Conservation (phyloP, 192 early-diverging fungal genomes). For the Powellomyces hirtus region DNA sequence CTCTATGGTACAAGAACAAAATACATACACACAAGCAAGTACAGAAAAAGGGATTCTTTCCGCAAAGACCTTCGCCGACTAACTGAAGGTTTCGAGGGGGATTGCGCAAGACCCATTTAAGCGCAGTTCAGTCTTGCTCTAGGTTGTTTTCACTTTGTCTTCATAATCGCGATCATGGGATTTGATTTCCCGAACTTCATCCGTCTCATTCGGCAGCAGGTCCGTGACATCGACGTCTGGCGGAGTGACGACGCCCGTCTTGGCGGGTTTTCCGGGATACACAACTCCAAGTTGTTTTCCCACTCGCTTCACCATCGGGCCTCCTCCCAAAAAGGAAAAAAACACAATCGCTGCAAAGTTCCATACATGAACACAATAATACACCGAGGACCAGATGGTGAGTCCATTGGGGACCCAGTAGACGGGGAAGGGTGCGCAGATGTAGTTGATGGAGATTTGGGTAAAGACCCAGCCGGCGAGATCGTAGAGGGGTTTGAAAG, state of each 20-base stretch:
- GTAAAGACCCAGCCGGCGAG: constrained; percentile 25
- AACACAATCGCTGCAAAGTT: constrained; percentile 19
- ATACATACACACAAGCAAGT: too few relatives aligned
- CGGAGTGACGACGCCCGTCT: not conserved
- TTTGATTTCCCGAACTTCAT: not conserved
- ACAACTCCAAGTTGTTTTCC: not conserved
- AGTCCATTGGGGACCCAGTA: constrained; percentile 19
- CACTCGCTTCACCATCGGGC: not conserved
- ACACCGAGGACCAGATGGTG: constrained; percentile 19
- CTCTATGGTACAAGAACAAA: too few relatives aligned
- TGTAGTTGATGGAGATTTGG: constrained; percentile 35
- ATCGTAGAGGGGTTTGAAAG: constrained; percentile 33
- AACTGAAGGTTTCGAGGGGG: too few relatives aligned
- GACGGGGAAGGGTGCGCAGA: constrained; percentile 37
- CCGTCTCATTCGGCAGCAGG: not conserved
- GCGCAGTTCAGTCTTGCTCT: too few relatives aligned
- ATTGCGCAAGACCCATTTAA: too few relatives aligned
- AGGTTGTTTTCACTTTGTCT: not conserved
- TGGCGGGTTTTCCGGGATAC: not conserved
- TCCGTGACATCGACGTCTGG: not conserved
- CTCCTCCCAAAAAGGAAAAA: constrained; percentile 23
- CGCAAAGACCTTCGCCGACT: too few relatives aligned
- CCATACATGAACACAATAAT: constrained; percentile 22
- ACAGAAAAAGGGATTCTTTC: too few relatives aligned
- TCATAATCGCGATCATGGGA: not conserved